phyloP scores from a whole-genome alignment of 306 rosid genomes.

The Pterocarpus macrocarpus region DNA sequence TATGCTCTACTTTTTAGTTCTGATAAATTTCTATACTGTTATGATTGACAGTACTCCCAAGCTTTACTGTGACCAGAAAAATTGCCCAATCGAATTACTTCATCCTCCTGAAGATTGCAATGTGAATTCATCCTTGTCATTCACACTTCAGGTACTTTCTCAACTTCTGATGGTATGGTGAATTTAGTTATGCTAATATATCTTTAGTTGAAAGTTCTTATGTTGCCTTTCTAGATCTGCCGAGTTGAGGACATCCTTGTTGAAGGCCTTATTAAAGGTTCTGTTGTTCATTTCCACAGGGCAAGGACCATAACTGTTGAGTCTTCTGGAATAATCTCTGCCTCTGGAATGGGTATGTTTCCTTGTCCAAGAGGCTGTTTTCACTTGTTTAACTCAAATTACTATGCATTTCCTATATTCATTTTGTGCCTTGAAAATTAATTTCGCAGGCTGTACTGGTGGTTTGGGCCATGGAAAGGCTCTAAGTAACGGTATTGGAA shows the following conservation, averaged over 20 bases:
- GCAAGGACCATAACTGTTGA: slow-evolving; percentile 86
- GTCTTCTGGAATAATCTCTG: slow-evolving; percentile 82
- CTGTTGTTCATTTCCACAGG: slow-evolving; percentile 97
- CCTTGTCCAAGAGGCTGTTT: slow-evolving; percentile 10
- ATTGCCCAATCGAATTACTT: slow-evolving; percentile 83
- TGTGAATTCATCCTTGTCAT: slow-evolving; percentile 91
- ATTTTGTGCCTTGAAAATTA: slow-evolving; percentile 14
- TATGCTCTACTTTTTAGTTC: slow-evolving; percentile 23
- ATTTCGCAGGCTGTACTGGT: slow-evolving; percentile 80
- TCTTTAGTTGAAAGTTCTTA: slow-evolving; percentile 40
- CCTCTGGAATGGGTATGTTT: slow-evolving; percentile 92
- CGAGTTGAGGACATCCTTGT: slow-evolving; percentile 92
- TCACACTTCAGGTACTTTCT: slow-evolving; percentile 87
- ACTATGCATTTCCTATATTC: slow-evolving; percentile 15
- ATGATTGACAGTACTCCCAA: slow-evolving; percentile 78
- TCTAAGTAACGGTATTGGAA: slow-evolving; percentile 71
- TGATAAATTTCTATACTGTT: slow-evolving; percentile 40
- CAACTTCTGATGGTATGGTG: slow-evolving; percentile 34
- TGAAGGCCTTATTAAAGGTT: slow-evolving; percentile 92
- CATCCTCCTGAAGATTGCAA: slow-evolving; percentile 99
- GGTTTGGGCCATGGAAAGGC: slow-evolving; percentile 83
- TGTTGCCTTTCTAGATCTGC: slow-evolving; percentile 74
- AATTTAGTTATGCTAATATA: slow-evolving; percentile 34
- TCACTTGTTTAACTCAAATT: slow-evolving; percentile 33
- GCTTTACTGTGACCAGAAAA: slow-evolving; percentile 76